Base-by-base conservation (phyloP, 2,329 filamentous ascomycete genomes). In the Stenocarpella maydis region DNA sequence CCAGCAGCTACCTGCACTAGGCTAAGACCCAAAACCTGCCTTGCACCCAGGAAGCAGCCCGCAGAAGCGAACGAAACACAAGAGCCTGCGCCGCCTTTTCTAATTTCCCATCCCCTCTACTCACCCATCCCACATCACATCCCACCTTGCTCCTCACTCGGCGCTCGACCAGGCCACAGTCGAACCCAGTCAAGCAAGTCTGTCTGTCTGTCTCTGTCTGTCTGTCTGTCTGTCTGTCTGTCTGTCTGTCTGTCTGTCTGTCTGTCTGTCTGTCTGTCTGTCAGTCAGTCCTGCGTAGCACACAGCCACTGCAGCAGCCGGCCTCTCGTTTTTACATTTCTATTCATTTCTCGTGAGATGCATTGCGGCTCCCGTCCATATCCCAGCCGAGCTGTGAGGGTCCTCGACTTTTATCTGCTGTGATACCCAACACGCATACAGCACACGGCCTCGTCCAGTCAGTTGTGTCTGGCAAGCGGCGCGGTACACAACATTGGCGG, bases 381-480 rank as follows among this genome's bases (percentile, higher is more conserved):
- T 55, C 66, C 65, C 65, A 67, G 52, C 52, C 65, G 65, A 67
- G 65, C 69, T 69, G 69, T 64, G 67, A 53, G 63, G 66, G 45
- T 37, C 52, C 26, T 49, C 21, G 24, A 26, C 28, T 50, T 67
- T 47, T 31, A 34, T 39, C 50, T 58, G 54, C 45, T 65, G 69
- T 71, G 61, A 65, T 50, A 71, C 69, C 61, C 69, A 65, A 64
- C 55, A 61, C 55, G 34, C 39, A 8, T 47, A 69, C 58, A 49
- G 34, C n/a, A 53, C 34, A 41, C 34, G 17, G 21, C 21, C 19
- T 12, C 50, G 17, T 41, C 34, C n/a, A 45, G 26, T 52, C 45
- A 9, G 26, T 50, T 39, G 34, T 21, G 19, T 41, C 47, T 52
- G 17, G 54, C 39, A 52, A 41, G 37, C 26, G 39, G 43, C 28